phyloP scores from a whole-genome alignment of 2,329 filamentous ascomycete species.

The Colletotrichum costaricense region DNA sequence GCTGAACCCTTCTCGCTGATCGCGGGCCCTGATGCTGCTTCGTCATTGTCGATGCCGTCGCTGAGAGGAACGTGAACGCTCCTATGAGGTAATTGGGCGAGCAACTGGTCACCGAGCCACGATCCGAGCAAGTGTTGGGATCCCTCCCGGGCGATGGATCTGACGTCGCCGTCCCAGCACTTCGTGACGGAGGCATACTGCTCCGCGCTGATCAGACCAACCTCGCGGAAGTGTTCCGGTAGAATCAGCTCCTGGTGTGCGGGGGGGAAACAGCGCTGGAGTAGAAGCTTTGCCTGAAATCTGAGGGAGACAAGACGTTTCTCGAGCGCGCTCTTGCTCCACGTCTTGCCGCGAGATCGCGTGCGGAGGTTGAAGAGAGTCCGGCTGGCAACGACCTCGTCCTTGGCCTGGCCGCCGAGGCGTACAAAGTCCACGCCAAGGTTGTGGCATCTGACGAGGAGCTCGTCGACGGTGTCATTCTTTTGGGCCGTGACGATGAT shows the following conservation, averaged over 20 bases:
- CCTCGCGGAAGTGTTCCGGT: constrained; percentile 14
- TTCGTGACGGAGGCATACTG: constrained; percentile 14
- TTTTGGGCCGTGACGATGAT: constrained; percentile 88
- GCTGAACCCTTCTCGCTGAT: background rate
- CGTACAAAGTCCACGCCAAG: constrained; percentile 66
- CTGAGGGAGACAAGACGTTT: constrained; percentile 10
- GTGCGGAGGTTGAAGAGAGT: constrained; percentile 72
- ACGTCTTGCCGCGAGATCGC: constrained; percentile 37
- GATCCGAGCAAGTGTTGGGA: background rate
- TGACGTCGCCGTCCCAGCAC: background rate
- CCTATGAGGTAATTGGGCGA: background rate
- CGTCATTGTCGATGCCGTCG: background rate
- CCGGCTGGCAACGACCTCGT: constrained; percentile 71
- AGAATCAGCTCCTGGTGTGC: background rate
- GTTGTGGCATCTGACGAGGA: constrained; percentile 72
- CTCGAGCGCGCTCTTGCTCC: constrained; percentile 9
- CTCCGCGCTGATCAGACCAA: constrained; percentile 15
- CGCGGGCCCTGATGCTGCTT: background rate
- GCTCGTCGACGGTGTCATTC: constrained; percentile 89
- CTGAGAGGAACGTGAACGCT: constrained; percentile 1
- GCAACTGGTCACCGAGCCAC: background rate
- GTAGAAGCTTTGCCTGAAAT: constrained; percentile 1
- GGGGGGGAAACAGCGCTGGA: constrained; percentile 13
- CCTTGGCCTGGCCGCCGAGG: constrained; percentile 75
- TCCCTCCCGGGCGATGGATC: background rate